Conservation (phyloP, 1,139 yeast genomes). For the Candida neerlandica region DNA sequence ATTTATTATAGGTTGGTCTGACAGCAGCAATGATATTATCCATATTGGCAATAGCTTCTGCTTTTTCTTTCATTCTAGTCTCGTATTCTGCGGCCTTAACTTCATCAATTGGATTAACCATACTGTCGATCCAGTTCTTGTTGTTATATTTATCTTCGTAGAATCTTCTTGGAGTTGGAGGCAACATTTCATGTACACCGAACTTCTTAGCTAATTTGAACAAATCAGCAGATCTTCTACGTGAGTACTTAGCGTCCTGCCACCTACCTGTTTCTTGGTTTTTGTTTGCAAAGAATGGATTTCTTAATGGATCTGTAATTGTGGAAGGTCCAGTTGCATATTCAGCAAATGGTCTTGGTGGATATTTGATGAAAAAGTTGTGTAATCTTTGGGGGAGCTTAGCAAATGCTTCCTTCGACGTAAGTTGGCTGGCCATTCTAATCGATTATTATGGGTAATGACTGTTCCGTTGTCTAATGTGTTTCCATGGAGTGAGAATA, state of each 20-base stretch:
- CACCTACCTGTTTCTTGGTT: conserved; percentile 79
- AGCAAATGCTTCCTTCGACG: conserved; percentile 47
- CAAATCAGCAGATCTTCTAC: conserved; percentile 82
- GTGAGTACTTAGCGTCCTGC: conserved; percentile 78
- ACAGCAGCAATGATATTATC: conserved; percentile 70
- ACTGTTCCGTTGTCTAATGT: neutral
- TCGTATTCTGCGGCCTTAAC: conserved; percentile 76
- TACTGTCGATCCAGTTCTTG: conserved; percentile 78
- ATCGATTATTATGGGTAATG: neutral
- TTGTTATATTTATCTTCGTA: conserved; percentile 74
- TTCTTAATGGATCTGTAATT: conserved; percentile 68
- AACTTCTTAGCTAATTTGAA: conserved; percentile 81
- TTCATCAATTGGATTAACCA: conserved; percentile 74
- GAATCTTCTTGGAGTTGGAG: conserved; percentile 74
- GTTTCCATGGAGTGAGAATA: neutral
- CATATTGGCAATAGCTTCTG: conserved; percentile 69
- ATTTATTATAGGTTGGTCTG: conserved; percentile 64
- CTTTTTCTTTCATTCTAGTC: conserved; percentile 60
- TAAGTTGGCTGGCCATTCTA: conserved; percentile 16
- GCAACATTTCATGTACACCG: conserved; percentile 80
- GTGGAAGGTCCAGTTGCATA: conserved; percentile 69
- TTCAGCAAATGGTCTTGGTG: conserved; percentile 77
- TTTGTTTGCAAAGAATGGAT: conserved; percentile 86
- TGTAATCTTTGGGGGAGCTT: conserved; percentile 73
- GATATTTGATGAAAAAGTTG: conserved; percentile 77